Evolutionary conservation across 148 eudicot species (phyloP).

Genomic region (Persicaria tinctoria): DNA sequence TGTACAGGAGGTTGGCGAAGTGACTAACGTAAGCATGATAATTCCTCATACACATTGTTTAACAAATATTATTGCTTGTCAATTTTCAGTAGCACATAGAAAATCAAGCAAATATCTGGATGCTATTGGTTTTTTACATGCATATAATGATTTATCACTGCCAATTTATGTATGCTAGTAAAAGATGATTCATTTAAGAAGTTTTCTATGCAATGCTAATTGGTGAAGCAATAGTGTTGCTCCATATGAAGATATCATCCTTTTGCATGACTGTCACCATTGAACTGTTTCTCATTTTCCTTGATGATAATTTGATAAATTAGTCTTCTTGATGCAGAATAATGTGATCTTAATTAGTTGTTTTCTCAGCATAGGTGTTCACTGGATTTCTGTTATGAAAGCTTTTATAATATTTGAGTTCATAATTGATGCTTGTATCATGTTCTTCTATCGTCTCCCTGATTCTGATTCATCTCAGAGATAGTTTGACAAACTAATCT

Average conservation of each 20-base stretch:
- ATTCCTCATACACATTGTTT: constrained; percentile 1
- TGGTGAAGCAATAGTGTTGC: not conserved
- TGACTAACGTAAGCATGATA: constrained; percentile 42
- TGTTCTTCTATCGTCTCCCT: not conserved
- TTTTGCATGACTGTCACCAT: not conserved
- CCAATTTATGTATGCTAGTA: not conserved
- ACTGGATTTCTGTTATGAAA: not conserved
- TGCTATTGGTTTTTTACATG: not conserved
- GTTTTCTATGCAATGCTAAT: not conserved
- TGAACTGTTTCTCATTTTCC: not conserved
- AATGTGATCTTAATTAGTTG: not conserved
- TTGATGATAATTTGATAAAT: not conserved
- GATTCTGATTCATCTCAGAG: not conserved
- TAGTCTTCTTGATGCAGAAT: not conserved
- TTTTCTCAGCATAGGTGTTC: not conserved
- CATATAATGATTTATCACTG: not conserved
- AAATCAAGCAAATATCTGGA: constrained; percentile 1
- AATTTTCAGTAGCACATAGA: not conserved
- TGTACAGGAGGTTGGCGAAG: constrained; percentile 63
- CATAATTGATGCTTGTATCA: not conserved
- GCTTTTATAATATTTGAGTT: not conserved
- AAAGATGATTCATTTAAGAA: not conserved
- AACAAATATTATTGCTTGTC: constrained; percentile 4
- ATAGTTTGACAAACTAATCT: constrained; percentile 1
- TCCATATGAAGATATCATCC: too few species aligned